phyloP scores from a whole-genome alignment of 805 yeast genomes.

The Zygotorulaspora danielsina region DNA sequence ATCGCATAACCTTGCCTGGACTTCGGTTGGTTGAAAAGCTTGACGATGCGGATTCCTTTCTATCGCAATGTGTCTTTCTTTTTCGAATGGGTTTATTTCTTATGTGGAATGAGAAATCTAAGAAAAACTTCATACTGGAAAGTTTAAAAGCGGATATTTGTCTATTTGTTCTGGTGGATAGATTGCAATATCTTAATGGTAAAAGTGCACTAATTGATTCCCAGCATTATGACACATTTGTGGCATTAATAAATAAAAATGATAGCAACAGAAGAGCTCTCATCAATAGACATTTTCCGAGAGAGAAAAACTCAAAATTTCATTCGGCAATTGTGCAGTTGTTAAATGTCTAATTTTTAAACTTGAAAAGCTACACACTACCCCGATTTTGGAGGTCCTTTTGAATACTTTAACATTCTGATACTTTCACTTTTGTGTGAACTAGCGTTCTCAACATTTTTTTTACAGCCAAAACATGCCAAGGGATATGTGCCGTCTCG shows the following conservation, averaged over 20 bases:
- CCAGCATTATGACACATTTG: neutral
- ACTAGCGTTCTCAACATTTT: constrained; percentile 55
- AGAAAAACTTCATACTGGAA: neutral
- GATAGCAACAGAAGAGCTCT: neutral
- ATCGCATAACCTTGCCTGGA: neutral
- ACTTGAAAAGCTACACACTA: too few relatives aligned
- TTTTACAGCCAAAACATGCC: constrained; percentile 69
- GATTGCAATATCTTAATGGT: constrained; percentile 5
- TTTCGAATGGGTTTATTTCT: constrained; percentile 14
- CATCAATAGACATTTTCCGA: neutral
- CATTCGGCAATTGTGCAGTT: neutral
- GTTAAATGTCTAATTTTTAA: neutral
- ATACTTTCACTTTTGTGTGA: constrained; percentile 48
- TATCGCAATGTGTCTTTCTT: constrained; percentile 9
- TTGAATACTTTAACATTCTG: constrained; percentile 1
- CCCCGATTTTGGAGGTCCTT: too few relatives aligned
- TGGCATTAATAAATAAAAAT: constrained; percentile 2
- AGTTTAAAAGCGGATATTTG: constrained; percentile 15
- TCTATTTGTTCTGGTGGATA: constrained; percentile 7
- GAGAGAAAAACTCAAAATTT: neutral
- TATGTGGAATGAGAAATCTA: constrained; percentile 2
- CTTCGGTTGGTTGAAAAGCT: constrained; percentile 12
- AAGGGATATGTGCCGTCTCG: constrained; percentile 50
- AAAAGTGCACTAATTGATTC: constrained; percentile 2
- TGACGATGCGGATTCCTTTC: constrained; percentile 9